Base-by-base conservation (phyloP, 257 asterid genomes). In the Rauvolfia tetraphylla region DNA sequence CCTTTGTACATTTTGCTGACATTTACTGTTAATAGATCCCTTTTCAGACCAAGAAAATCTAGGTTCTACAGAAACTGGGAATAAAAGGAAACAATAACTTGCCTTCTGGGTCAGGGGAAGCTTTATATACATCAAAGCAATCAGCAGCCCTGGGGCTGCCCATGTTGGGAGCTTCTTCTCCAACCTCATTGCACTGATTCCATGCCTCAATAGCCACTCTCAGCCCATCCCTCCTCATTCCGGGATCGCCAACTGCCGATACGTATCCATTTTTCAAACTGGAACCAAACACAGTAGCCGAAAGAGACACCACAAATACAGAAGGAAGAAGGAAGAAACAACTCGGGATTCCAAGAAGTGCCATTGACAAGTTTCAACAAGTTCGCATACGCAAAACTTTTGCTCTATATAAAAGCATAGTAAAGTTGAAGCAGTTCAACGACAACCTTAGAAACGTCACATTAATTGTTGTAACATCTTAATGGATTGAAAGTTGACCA, bases 101-200 rank as follows among this genome's bases (percentile, higher is more conserved):
- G 84, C 96, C 89, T 77, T 76, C 48, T 3, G 71, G 76, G 46
- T 73, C 84, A 71, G 89, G 74, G 62, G 91, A 81, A 79, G 85
- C 85, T 84, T 81, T 84, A 53, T 85, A 83, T 20, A 87, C 78
- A 73, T 93, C 98, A 75, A 86, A 91, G 84, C 97, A 93, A 78
- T 93, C 98, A 33, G 96, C 98, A 42, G 87, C 85, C 78, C 95
- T 85, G 39, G 98, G 98, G 75, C 97, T 91, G 44, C 98, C 98
- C 98, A 91, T 88, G 27, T 84, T 66, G 0, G 95, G 96, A 49
- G 88, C 86, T 84, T 93, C 97, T 83, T 93, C 91, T 68, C 96
- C 97, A 74, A 90, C 97, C 69, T 91, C 96, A 86, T 91, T 91
- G 79, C 97, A 93, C 39, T 93, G 98, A 71, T 93, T 93, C 93